phyloP scores from a whole-genome alignment of 345 rosid genomes.

The Mercurialis annua region DNA sequence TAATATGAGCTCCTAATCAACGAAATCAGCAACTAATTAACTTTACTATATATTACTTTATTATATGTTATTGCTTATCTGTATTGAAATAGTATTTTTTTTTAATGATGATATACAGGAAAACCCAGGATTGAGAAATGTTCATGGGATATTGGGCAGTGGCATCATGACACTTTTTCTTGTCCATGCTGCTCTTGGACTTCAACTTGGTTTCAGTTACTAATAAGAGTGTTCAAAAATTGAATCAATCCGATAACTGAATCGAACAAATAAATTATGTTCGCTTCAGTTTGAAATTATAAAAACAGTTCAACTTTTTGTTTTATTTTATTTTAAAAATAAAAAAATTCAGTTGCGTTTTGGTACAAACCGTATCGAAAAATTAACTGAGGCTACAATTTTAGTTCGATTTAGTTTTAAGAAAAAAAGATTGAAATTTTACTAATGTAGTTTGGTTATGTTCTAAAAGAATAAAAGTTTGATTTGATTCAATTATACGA shows the following conservation, averaged over 20 bases:
- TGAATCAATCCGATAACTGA: no score
- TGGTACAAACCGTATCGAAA: no score
- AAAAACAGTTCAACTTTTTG: not conserved
- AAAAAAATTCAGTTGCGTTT: no score
- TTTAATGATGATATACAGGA: conserved; percentile 44
- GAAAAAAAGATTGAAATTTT: no score
- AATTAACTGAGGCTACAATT: no score
- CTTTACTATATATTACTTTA: not conserved
- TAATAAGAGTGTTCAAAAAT: conserved; percentile 20
- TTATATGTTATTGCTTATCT: not conserved
- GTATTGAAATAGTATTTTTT: not conserved
- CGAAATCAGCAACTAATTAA: not conserved
- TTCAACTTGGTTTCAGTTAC: conserved; percentile 84
- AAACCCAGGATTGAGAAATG: conserved; percentile 74
- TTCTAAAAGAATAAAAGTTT: no score
- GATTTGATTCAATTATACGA: no score
- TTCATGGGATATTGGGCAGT: conserved; percentile 85
- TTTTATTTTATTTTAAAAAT: not conserved
- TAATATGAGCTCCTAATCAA: conserved; percentile 22
- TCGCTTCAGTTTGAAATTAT: no score
- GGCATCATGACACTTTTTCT: conserved; percentile 87
- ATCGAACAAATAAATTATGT: no score
- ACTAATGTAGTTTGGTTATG: no score
- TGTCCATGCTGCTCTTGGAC: conserved; percentile 73
- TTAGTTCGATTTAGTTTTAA: no score